Evolutionary conservation across 163 green algal species (phyloP).

Genomic region (Chlorella variabilis): DNA sequence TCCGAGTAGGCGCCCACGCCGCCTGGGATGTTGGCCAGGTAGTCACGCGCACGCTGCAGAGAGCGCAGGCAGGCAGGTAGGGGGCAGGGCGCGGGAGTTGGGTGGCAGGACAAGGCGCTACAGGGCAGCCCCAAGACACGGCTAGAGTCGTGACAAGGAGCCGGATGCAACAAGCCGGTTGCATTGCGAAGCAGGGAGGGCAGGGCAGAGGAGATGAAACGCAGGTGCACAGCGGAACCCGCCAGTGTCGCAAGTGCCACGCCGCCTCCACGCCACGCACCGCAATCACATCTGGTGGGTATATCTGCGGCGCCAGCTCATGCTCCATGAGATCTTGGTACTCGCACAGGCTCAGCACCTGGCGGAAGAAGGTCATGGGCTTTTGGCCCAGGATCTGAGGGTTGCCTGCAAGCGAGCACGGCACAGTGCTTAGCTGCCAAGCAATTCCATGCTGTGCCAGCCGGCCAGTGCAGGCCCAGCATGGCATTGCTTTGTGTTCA

Average conservation of each 20-base stretch:
- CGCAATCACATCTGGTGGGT: slow-evolving; percentile 81
- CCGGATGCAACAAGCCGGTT: no score
- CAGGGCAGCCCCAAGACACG: no score
- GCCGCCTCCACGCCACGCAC: neutral
- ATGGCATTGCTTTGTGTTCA: no score
- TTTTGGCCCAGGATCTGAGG: slow-evolving; percentile 84
- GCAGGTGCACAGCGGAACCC: no score
- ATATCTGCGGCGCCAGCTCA: slow-evolving; percentile 67
- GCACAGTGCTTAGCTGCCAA: no score
- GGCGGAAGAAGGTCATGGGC: slow-evolving; percentile 93
- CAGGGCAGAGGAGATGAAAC: no score
- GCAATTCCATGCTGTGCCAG: no score
- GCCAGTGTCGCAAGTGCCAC: no score
- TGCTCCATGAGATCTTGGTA: slow-evolving; percentile 75
- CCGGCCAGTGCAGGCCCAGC: no score
- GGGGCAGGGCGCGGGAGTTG: neutral
- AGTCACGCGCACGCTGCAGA: slow-evolving; percentile 60
- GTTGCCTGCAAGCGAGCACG: slow-evolving; percentile 36
- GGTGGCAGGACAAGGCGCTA: no score
- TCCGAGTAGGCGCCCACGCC: slow-evolving; percentile 90
- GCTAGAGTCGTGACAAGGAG: no score
- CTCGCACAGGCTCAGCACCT: slow-evolving; percentile 80
- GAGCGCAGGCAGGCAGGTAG: neutral
- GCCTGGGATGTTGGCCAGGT: slow-evolving; percentile 67
- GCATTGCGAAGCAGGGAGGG: no score